Evolutionary conservation across 331 rosid species (phyloP).

Genomic region (Pyracantha coccinea): DNA sequence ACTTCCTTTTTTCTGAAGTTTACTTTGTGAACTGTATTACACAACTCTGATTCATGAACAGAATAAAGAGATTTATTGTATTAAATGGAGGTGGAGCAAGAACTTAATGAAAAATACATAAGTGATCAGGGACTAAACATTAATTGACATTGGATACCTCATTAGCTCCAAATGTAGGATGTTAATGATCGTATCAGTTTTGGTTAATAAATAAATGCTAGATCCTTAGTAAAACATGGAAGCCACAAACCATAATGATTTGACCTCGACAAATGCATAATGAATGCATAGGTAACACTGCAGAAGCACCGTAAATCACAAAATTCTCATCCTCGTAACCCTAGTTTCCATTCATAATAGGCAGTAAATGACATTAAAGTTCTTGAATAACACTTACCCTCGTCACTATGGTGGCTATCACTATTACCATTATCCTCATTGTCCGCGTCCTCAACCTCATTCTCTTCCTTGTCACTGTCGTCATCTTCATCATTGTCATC

Average conservation of each 20-base stretch:
- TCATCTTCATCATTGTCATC: slow-evolving; percentile 24
- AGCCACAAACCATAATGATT: no score
- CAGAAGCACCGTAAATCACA: background rate
- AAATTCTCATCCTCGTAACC: background rate
- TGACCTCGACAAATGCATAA: background rate
- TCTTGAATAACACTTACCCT: slow-evolving; percentile 33
- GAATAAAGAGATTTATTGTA: background rate
- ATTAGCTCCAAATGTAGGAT: background rate
- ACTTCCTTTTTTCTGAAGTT: no score
- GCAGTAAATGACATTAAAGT: background rate
- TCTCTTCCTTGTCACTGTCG: slow-evolving; percentile 29
- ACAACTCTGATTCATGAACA: background rate
- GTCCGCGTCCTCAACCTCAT: slow-evolving; percentile 19
- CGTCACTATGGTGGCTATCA: slow-evolving; percentile 68
- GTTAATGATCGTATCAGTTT: no score
- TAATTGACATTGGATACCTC: background rate
- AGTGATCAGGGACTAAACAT: no score
- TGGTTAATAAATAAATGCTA: no score
- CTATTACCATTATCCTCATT: slow-evolving; percentile 24
- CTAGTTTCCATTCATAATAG: background rate
- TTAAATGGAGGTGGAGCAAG: background rate
- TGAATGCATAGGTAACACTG: background rate
- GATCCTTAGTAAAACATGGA: no score
- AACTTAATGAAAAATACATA: no score
- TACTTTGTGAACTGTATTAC: no score